Evolutionary conservation across 495 filamentous ascomycete species (phyloP), one percentile per base, ranked within the genome.

Genomic region (Cercophora newfieldiana): DNA sequence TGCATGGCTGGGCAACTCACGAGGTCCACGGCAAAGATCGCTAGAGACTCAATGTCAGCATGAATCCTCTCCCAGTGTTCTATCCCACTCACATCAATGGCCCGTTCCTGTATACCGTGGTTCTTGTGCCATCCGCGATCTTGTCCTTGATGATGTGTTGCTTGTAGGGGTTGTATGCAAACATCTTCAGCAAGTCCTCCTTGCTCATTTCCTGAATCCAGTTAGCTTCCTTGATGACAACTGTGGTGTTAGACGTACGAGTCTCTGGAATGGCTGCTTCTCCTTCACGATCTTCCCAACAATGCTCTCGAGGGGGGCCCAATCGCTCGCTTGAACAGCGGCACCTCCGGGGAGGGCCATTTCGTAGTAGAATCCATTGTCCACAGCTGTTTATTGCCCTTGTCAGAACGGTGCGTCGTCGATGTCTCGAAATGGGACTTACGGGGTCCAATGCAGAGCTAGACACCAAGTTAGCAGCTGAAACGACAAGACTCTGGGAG

Each of bases 341-440:
- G 85, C 87, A 70, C 85, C 86, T 25, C 87, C 90, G 25, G 89
- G 89, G 22, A 97, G 85, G 18, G 88, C 89, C 93, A 98, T 97
- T 74, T 99, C 94, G 77, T 98, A 98, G 83, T 96, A 98, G 85
- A 98, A 99, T 37, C 96, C 95, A 77, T 94, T 89, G 16, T 94
- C 88, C 31, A 92, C 74, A 24, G 72, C 61, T 63, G 19, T 33
- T 4, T 19, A 24, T 7, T 29, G 7, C 3, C 29, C n/a, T 31
- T 63, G 59, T 57, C 29, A 60, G 30, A 57, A 28, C 3, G 22
- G 30, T 66, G 12, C 6, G 1, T 30, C 12, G 6, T 28, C 19
- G 48, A 14, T n/a, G 47, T 49, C 3, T 12, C 10, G 8, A 3
- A 26, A 57, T 29, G 51, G 30, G 12, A 49, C 67, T 51, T 92